Base-by-base conservation (phyloP, 1,284 basidiomycete species). In the Ganoderma sp. region DNA sequence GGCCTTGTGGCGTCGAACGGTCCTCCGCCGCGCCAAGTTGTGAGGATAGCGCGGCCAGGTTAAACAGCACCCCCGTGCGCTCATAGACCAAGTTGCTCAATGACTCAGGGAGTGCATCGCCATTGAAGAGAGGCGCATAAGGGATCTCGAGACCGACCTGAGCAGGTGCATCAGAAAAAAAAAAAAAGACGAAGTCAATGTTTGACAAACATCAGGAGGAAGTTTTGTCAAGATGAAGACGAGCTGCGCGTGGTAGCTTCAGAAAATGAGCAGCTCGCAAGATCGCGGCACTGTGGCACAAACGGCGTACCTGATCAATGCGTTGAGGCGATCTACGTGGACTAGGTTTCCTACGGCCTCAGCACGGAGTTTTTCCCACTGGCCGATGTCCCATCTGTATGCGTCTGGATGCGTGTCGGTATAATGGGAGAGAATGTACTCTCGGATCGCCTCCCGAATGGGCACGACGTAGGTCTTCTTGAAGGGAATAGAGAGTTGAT, bases 181-280 rank as follows among this genome's bases (percentile, higher is more conserved):
- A 17, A 25, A 22, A 8, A 48, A 7, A 39, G 19, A 25, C 50
- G 25, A 67, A 42, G 61, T 56, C 2, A 63, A 6, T 22, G 50
- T 41, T 32, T 22, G 50, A 80, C 87, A 65, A 69, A 92, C 90
- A 75, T 93, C 86, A 14, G 85, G 78, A 17, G 92, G 90, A 28
- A 94, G 81, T 75, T 93, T 93, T 8, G 87, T 88, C 54, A 93
- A 81, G 34, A 96, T 86, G 71, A 92, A 95, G 2, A 86, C 83
- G 56, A 98, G 88, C 79, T 97, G 96, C 3, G 96, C 94, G 73
- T 97, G 91, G 77, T 98, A 98, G 67, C 95, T 97, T 76, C 50
- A 70, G 43, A 54, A 69, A 52, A 52, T 68, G 63, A 71, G 65
- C 17, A 54, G 65, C 57, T 69, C 43, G 63, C 59, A 68, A 61